Evolutionary conservation across 2,329 filamentous ascomycete genomes (phyloP).

Genomic region (Cladorrhinum sp.): DNA sequence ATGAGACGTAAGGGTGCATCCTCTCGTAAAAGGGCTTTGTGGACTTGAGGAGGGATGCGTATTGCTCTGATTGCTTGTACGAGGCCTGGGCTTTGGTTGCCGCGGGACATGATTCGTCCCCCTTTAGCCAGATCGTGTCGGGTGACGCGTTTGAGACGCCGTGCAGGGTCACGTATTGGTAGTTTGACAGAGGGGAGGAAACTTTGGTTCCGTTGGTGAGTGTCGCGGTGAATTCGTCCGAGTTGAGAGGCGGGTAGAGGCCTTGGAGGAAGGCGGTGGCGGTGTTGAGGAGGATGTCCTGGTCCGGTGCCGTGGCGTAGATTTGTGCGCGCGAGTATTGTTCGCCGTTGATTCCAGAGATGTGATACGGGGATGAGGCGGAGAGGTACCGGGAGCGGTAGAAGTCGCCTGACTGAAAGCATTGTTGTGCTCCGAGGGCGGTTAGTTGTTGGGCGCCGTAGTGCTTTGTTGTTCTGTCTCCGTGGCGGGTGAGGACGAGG

Average conservation of each 20-base stretch:
- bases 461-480: constrained; percentile 75
- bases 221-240: constrained; percentile 42
- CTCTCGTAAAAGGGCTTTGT: constrained; percentile 60
- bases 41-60: constrained; percentile 41
- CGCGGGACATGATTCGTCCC: constrained; percentile 44
- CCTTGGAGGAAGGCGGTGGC: constrained; percentile 79
- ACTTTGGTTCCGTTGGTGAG: constrained; percentile 69
- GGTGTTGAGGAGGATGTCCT: constrained; percentile 77
- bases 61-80: constrained; percentile 50
- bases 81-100: constrained; percentile 53
- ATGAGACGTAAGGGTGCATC: constrained; percentile 41
- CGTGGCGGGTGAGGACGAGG: constrained; percentile 87
- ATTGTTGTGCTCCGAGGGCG: constrained; percentile 72
- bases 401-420: constrained; percentile 69
- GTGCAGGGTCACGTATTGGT: constrained; percentile 78
- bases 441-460: constrained; percentile 71
- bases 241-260: constrained; percentile 70
- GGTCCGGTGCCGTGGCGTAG: constrained; percentile 66
- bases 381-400: constrained; percentile 75
- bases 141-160: constrained; percentile 20
- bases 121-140: constrained; percentile 23
- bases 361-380: constrained; percentile 54
- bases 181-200: constrained; percentile 69
- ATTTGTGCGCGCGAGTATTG: constrained; percentile 69
- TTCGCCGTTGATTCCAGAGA: constrained; percentile 64